Base-by-base conservation (phyloP, 371 early-diverging fungal genomes). In the Smittium culicis region DNA sequence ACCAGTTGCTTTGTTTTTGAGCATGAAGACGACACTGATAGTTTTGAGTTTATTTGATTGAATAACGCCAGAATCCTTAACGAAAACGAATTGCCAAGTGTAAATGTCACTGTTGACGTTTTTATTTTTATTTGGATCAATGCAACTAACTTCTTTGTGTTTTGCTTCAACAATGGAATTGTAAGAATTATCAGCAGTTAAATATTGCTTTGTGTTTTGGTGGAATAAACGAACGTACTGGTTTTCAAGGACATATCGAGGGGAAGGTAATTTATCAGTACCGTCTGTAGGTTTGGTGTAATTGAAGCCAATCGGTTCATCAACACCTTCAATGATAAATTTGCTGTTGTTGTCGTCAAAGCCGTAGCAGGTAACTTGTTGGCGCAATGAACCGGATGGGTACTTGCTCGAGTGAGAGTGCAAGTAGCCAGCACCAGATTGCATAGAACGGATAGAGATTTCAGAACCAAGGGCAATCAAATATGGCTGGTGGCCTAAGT, bases 261-360 rank as follows among this genome's bases (percentile, higher is more conserved):
- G 45, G 8, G 8, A 20, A 45, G 45, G 45, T 2, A 16, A 3
- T 20, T 11, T 11, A 29, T 62, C 63, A n/a, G n/a, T n/a, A n/a
- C n/a, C n/a, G 8, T 29, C 34, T 27, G 32, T 32, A 8, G 2
- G 24, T 2, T 3, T 31, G 29, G 32, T 34, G 24, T 62, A 32
- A 11, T 24, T 34, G 32, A 8, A 24, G 32, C n/a, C n/a, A 2
- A 31, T 2, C 8, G 8, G 8, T 34, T 31, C 24, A n/a, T 34
- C n/a, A n/a, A 5, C n/a, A 27, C 28, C n/a, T 31, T 59, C 60
- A 34, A 98, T 74, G 16, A 85, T 70, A 94, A 96, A 99, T 65
- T 94, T 82, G 77, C 99, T 99, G 80, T 99, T 99, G 64, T 73
- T 72, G 78, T 99, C 99, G 72, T 92, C 93, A 78, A 98, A 94